phyloP scores from a whole-genome alignment of 495 filamentous ascomycete species.

The Aspergillus cavernicola region DNA sequence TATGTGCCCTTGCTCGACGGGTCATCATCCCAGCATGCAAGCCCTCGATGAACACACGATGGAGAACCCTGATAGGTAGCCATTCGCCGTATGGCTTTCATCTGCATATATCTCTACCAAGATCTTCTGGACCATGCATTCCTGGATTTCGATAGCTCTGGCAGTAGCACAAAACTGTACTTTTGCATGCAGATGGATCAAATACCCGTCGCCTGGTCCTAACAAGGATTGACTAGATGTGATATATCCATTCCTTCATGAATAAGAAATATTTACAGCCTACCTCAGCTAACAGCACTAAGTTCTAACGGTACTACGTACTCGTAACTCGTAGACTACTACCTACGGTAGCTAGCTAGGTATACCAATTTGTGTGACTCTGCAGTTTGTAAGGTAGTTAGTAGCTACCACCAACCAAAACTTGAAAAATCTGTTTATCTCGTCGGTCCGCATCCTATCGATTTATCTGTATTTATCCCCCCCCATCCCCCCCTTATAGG shows the following conservation, averaged over 20 bases:
- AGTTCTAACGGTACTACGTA: too few species aligned
- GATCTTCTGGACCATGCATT: slow-evolving; percentile 7
- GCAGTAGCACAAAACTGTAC: slow-evolving; percentile 7
- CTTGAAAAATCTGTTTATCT: too few species aligned
- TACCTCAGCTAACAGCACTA: not conserved
- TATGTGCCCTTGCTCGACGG: not conserved
- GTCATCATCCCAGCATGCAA: not conserved
- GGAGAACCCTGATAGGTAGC: slow-evolving; percentile 8
- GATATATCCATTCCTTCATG: slow-evolving; percentile 10
- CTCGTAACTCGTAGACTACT: too few species aligned
- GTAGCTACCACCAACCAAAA: too few species aligned
- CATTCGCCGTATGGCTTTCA: not conserved
- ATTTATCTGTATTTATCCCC: too few species aligned
- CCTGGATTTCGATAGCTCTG: slow-evolving; percentile 7
- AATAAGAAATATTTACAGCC: not conserved
- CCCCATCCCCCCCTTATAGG: too few species aligned
- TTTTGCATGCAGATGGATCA: slow-evolving; percentile 8
- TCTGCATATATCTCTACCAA: not conserved
- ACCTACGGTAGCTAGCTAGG: too few species aligned
- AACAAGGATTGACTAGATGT: not conserved
- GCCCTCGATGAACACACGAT: slow-evolving; percentile 1
- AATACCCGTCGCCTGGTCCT: not conserved
- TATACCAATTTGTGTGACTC: too few species aligned
- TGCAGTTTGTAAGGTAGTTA: too few species aligned
- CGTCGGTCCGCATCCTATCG: too few species aligned